phyloP scores from a whole-genome alignment of 202 grass and related monocot species.

The Carex arenaria region DNA sequence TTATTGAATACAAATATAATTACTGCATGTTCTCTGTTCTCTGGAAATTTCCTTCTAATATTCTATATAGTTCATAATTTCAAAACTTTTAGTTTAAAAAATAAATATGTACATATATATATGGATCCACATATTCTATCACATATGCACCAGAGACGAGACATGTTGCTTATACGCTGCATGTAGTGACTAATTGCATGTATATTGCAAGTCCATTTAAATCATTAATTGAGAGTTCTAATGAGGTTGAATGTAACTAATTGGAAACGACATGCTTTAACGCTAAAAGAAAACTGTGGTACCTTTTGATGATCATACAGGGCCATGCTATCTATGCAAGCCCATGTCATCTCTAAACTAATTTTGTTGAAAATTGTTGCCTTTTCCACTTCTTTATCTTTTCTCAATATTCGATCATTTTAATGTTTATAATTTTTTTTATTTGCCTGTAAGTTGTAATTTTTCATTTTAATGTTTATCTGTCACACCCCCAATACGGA shows the following conservation, averaged over 20 bases:
- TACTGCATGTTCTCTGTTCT: neutral
- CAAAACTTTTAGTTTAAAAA: neutral
- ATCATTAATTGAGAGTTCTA: neutral
- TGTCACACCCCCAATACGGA: too few relatives aligned
- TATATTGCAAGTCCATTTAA: too few relatives aligned
- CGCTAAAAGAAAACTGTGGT: neutral
- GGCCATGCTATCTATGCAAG: neutral
- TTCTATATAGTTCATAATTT: neutral
- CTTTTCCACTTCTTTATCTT: neutral
- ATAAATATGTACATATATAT: neutral
- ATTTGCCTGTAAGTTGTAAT: too few relatives aligned
- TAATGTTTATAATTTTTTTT: too few relatives aligned
- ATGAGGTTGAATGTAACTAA: neutral
- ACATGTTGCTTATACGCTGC: too few relatives aligned
- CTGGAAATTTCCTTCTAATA: too few relatives aligned
- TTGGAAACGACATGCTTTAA: neutral
- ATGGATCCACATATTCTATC: too few relatives aligned
- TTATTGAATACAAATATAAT: too few relatives aligned
- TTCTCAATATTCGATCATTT: too few relatives aligned
- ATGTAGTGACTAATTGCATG: too few relatives aligned
- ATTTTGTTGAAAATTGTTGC: neutral
- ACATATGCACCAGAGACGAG: too few relatives aligned
- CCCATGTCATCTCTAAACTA: neutral
- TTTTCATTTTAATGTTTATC: too few relatives aligned
- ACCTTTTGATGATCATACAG: neutral